Evolutionary conservation across 805 yeast genomes (phyloP).

Genomic region (Metschnikowia amazonensis): DNA sequence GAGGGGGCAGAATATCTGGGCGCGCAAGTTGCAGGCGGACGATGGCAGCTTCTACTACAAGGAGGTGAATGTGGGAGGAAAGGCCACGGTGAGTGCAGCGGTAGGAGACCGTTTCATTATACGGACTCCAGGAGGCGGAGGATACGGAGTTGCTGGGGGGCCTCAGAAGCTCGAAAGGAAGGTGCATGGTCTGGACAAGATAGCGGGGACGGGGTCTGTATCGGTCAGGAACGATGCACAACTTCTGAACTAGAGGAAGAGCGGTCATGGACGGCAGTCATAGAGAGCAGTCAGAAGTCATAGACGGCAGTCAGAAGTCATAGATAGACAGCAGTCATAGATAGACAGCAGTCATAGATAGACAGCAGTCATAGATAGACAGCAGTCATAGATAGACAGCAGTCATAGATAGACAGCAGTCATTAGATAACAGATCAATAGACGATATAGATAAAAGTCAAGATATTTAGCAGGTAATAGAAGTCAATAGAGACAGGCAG

Average conservation of each 20-base stretch:
- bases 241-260: constrained; percentile 35
- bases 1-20: constrained; percentile 53
- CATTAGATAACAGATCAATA: too few relatives aligned
- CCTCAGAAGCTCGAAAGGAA: constrained; percentile 4
- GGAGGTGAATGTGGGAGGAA: constrained; percentile 19
- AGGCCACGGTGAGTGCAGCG: constrained; percentile 22
- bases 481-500: too few relatives aligned
- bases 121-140: constrained; percentile 45
- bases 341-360: too few relatives aligned
- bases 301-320: too few relatives aligned
- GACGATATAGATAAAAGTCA: too few relatives aligned
- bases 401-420: too few relatives aligned
- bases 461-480: too few relatives aligned
- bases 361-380: too few relatives aligned
- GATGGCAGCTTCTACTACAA: constrained; percentile 22
- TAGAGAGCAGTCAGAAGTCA: too few relatives aligned
- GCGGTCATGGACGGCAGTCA: too few relatives aligned
- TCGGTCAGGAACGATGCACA: constrained; percentile 32
- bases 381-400: too few relatives aligned
- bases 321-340: too few relatives aligned
- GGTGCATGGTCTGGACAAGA: constrained; percentile 16
- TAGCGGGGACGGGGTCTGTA: constrained; percentile 35
- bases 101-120: constrained; percentile 41
- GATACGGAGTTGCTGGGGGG: constrained; percentile 27
- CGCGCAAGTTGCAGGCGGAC: constrained; percentile 17